Base-by-base conservation (phyloP, 2,329 filamentous ascomycete genomes). In the Nakataea oryzae region DNA sequence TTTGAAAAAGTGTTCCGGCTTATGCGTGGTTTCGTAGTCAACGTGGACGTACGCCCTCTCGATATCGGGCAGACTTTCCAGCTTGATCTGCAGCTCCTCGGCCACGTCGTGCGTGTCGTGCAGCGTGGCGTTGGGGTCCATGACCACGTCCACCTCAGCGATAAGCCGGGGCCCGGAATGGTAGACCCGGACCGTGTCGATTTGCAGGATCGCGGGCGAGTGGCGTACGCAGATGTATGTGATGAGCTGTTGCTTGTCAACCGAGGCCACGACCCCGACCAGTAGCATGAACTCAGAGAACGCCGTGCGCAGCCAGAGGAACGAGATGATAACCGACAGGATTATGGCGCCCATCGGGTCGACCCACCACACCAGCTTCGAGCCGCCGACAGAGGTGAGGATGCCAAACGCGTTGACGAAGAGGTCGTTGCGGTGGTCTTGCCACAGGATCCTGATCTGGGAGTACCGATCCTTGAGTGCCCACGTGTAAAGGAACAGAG, bases 211-310 rank as follows among this genome's bases (percentile, higher is more conserved):
- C 41, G 81, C 75, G 0, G 89, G 84, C 41, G 90, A 93, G 77
- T 97, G 95, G 11, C 93, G 97, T 78, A 97, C 87, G 79, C 90
- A 92, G 67, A 96, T 90, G 75, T 99, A 99, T 0, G 95, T 97
- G 71, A 97, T 96, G 67, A 96, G 86, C 75, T 96, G 93, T 74
- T 96, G 87, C 72, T 87, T 93, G 69, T 91, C 85, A 11, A 91
- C 90, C 61, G 91, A 87, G 1, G 93, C 93, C 0, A 89, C 89
- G 2, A 96, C 90, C 58, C 95, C 95, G 58, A 99, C 92, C 8
- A 99, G 82, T 41, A 97, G 81, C 72, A 96, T 81, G 74, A 97
- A 97, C 76, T 99, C 93, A 62, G 82, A 81, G 69, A 92, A 96
- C 0, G 93, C 91, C 0, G 93, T 96, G 65, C 85, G 82, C 50